Conservation (phyloP, 768 basidiomycete genomes). For the Boletus sensibilis region DNA sequence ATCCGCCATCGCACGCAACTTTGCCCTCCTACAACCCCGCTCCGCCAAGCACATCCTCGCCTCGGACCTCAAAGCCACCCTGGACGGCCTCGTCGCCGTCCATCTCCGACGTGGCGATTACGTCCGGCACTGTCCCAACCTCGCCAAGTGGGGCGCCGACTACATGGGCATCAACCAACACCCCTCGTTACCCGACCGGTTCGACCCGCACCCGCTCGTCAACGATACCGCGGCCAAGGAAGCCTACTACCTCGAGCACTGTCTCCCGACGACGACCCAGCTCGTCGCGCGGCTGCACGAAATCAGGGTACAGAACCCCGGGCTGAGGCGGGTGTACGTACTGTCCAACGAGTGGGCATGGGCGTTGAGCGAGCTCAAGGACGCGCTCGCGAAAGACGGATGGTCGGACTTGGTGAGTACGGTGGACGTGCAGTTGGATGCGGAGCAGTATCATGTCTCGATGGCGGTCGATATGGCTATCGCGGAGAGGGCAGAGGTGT, state of each 20-base stretch:
- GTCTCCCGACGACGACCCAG: conserved; percentile 42
- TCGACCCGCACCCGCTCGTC: conserved; percentile 30
- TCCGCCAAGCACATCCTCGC: conserved; percentile 24
- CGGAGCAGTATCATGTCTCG: conserved; percentile 46
- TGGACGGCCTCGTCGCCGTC: conserved; percentile 49
- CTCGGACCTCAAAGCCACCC: conserved; percentile 21
- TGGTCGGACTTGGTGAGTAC: conserved; percentile 50
- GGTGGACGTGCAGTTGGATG: conserved; percentile 40
- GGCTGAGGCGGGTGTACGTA: conserved; percentile 41
- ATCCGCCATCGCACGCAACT: conserved; percentile 49
- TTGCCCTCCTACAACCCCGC: conserved; percentile 39
- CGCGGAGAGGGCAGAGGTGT: conserved; percentile 55
- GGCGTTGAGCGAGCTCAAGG: conserved; percentile 40
- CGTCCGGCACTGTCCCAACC: conserved; percentile 53
- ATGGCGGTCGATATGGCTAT: conserved; percentile 63
- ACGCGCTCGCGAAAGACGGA: conserved; percentile 42
- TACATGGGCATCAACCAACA: conserved; percentile 55
- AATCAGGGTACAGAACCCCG: conserved; percentile 34
- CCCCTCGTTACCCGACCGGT: conserved; percentile 40
- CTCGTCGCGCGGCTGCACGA: conserved; percentile 39
- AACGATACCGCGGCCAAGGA: conserved; percentile 1
- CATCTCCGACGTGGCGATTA: conserved; percentile 62
- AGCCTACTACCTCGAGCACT: conserved; percentile 27
- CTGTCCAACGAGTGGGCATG: conserved; percentile 52
- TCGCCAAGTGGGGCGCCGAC: conserved; percentile 41